Evolutionary conservation across 2,329 filamentous ascomycete genomes (phyloP), one percentile per base, ranked within the genome.

Genomic region (Beauveria rudraprayagi): DNA sequence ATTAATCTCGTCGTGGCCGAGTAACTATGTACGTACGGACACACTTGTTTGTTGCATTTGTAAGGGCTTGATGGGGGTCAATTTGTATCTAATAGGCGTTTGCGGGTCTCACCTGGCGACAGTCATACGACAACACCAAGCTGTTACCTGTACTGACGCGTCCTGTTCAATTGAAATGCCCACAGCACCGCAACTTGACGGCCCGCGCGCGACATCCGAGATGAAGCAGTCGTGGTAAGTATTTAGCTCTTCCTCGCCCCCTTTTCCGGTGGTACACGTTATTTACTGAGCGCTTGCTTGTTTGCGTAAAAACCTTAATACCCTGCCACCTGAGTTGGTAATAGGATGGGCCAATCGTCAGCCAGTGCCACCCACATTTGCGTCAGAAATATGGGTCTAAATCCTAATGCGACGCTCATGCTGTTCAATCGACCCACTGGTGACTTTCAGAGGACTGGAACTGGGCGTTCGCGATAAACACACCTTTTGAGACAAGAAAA

Each of bases 361-460:
- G 11, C 44, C 9, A n/a, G 19, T 16, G 22, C 17, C 11, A 11
- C 53, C 40, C 48, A 17, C 55, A 40, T n/a, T 44, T 57, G 44
- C 55, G 43, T 57, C 55, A 57, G 55, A 57, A 57, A 50, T 57
- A 17, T 57, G 55, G 55, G 30, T 16, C 11, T 16, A 6, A 14
- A 16, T 37, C 11, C 34, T 14, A 37, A 14, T 37, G 10, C 11
- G 34, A 11, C 34, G 14, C 34, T 14, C 34, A 37, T 37, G 34
- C 34, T 37, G 34, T 14, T 37, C 11, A 11, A 14, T 34, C 30
- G 11, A 34, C 10, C n/a, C n/a, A n/a, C n/a, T n/a, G n/a, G n/a
- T n/a, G 1, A 34, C 3, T 34, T 34, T 34, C 30, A 34, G 30
- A 34, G 30, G 34, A 37, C 5, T 37, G 11, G 34, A 14, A 37